Conservation (phyloP, 2,329 filamentous ascomycete species). For the Aureobasidium musti region DNA sequence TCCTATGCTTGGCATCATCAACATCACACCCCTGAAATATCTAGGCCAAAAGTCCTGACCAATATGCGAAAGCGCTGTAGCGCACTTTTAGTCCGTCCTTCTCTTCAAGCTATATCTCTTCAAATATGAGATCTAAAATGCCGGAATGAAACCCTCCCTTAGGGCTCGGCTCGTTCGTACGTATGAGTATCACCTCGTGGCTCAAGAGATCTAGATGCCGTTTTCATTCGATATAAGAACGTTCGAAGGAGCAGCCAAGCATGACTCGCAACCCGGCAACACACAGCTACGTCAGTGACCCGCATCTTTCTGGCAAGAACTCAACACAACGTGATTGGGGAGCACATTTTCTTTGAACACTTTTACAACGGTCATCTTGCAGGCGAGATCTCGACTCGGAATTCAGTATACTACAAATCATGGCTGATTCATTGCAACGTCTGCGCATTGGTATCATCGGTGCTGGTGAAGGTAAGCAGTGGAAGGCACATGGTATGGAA, state of each 20-base stretch:
- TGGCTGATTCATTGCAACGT: slow-evolving; percentile 16
- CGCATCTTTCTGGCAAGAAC: background rate
- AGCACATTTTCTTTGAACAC: background rate
- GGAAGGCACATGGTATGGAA: background rate
- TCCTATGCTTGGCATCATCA: slow-evolving; percentile 7
- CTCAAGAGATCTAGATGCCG: background rate
- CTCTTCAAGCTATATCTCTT: background rate
- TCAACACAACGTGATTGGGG: slow-evolving; percentile 2
- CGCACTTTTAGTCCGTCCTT: background rate
- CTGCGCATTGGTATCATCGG: slow-evolving; percentile 50
- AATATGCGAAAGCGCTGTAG: background rate
- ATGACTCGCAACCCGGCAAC: slow-evolving; percentile 5
- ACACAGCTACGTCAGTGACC: slow-evolving; percentile 15
- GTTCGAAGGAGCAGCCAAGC: background rate
- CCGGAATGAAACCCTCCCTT: background rate
- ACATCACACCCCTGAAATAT: background rate
- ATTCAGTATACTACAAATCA: background rate
- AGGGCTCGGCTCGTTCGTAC: background rate
- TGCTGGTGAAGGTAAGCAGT: slow-evolving; percentile 45
- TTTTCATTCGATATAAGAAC: slow-evolving; percentile 1
- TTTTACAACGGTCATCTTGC: slow-evolving; percentile 8
- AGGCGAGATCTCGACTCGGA: slow-evolving; percentile 1
- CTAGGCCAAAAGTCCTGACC: background rate
- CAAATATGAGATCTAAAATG: background rate
- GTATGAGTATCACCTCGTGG: background rate